Base-by-base conservation (phyloP, 176 grass and related monocot genomes). In the Cenchrus americanus region DNA sequence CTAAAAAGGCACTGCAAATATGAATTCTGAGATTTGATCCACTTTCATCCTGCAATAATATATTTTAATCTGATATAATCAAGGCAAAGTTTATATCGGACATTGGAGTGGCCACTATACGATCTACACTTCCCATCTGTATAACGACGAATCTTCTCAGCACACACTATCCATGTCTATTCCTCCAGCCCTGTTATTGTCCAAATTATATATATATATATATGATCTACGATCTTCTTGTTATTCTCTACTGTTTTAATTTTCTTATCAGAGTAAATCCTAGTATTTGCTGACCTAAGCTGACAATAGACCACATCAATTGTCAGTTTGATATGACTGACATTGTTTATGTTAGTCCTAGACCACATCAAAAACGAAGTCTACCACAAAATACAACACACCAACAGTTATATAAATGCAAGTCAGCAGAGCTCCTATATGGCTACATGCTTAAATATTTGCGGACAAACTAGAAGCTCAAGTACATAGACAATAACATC, bases 271-370 rank as follows among this genome's bases (percentile, higher is more conserved):
- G 13, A 3, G 7, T 62, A 61, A 74, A 59, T 60, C 22, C 15
- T 73, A 80, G 18, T 48, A 53, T n/a, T 70, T 52, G 3, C 44
- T 64, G n/a, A 26, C 64, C 23, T 67, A 79, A 62, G 14, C 23
- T 80, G 62, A n/a, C 30, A 57, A 59, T 22, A 59, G 19, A 42
- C 59, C 41, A 74, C 71, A 82, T 10, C 18, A 10, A 49, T 3
- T 81, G 24, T 53, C 17, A 57, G 54, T 49, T 43, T 53, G 32
- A 50, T 10, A 1, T n/a, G n/a, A n/a, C n/a, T 10, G 73, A 32
- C 65, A 61, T 54, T 73, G 26, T 75, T 62, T 21, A 34, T 42
- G 10, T 43, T 8, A 71, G 42, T 50, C 69, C 34, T 3, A 32
- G 22, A 42, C 51, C 40, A 10, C 19, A 71, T 41, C 6, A 59